Percentiles rank a stretch among this genome's conserved stretches.
Conservation (phyloP, 1,284 basidiomycete genomes). For the Malassezia dermatis region DNA sequence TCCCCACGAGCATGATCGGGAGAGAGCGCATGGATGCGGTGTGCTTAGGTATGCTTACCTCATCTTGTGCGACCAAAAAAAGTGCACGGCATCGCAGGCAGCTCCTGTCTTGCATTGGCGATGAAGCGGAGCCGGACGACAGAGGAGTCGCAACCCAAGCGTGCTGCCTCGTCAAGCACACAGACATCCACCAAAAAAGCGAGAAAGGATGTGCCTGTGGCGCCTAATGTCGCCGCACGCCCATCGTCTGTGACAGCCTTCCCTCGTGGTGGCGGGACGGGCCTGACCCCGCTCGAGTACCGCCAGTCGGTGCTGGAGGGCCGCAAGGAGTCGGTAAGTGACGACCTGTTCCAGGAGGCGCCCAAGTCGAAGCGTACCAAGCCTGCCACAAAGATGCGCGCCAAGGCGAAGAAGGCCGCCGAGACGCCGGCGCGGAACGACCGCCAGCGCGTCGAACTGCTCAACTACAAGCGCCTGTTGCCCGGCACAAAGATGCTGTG, state of each 20-base stretch:
- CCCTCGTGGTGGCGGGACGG: constrained; percentile 67
- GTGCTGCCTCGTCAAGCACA: neutral
- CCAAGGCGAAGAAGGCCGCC: constrained; percentile 19
- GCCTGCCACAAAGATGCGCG: constrained; percentile 8
- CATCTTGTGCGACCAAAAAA: neutral
- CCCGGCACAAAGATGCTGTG: constrained; percentile 77
- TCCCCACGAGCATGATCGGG: neutral
- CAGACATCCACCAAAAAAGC: neutral
- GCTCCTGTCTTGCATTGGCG: neutral
- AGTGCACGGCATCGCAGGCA: neutral
- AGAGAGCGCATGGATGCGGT: neutral
- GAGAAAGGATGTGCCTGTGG: constrained; percentile 1
- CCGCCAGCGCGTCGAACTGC: constrained; percentile 65
- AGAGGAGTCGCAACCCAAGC: neutral
- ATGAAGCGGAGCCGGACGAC: constrained; percentile 5
- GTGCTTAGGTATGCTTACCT: neutral
- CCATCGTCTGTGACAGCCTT: constrained; percentile 70
- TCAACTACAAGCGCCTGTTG: constrained; percentile 85
- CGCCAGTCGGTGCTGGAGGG: constrained; percentile 76
- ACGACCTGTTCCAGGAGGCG: constrained; percentile 55
- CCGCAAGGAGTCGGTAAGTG: constrained; percentile 62
- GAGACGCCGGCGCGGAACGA: constrained; percentile 39
- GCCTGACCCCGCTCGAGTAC: constrained; percentile 79
- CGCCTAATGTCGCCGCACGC: constrained; percentile 20
- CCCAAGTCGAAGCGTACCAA: constrained; percentile 10